Evolutionary conservation across 345 rosid species (phyloP), one percentile per base, ranked within the genome.

Genomic region (Salix exigua): DNA sequence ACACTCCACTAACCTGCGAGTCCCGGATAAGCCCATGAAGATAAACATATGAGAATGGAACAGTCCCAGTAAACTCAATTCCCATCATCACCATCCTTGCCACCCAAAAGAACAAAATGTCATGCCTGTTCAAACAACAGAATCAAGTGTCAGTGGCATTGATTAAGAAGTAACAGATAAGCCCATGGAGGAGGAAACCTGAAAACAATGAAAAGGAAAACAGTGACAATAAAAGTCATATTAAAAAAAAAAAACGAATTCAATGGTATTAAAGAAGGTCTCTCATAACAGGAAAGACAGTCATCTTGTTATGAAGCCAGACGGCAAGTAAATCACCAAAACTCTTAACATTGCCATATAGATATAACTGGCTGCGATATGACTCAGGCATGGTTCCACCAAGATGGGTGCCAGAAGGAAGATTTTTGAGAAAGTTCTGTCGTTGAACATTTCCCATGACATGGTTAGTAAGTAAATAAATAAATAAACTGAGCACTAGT

Each of bases 51-150:
- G 91, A 86, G 85, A 95, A 95, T 66, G 99, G 99, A 81, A 90
- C 96, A 23, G 85, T 91, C 78, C 99, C 97, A 40, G 99, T 95
- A 82, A 95, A 90, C 85, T 95, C 97, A 76, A 95, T 87, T 81
- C 99, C 99, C 99, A 95, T 95, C 97, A 95, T 95, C 72, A 93
- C 87, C 99, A 95, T 95, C 85, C 99, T 93, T 82, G 99, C 99
- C 61, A 95, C 99, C 99, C 99, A 95, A 78, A 95, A 95, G 91
- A 95, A 95, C 80, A 95, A 82, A 78, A 95, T 95, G 82, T 95
- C 99, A 88, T 95, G 99, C 89, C 99, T 95, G 97, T 74, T 80
- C 83, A 86, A 85, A 86, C 64, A 85, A 11, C 42, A 71, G 77
- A 72, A 55, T 79, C 58, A 79, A 66, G 65, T 50, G 44, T 66